phyloP scores from a whole-genome alignment of 75 land plant species.

The Selaginella tamariscina region DNA sequence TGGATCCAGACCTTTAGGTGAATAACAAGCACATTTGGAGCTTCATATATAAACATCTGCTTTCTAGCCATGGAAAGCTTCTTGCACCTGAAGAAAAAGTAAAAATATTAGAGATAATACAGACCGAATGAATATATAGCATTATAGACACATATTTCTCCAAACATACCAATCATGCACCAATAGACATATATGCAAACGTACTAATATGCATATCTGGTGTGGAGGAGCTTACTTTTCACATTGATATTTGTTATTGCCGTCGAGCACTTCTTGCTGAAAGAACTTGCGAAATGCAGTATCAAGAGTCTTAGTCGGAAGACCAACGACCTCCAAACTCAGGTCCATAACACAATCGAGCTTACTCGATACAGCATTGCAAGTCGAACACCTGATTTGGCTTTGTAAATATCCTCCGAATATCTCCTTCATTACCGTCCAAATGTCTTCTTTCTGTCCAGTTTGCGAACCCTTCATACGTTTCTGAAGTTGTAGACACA shows the following conservation, averaged over 20 bases:
- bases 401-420: slow-evolving; percentile 89
- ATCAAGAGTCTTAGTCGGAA: slow-evolving; percentile 39
- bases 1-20: slow-evolving; percentile 64
- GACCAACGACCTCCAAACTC: slow-evolving; percentile 61
- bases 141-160: no score
- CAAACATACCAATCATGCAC: no score
- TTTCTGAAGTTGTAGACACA: slow-evolving; percentile 55
- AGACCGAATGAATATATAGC: not conserved
- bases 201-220: no score
- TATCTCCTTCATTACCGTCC: slow-evolving; percentile 74
- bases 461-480: slow-evolving; percentile 13
- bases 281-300: slow-evolving; percentile 64
- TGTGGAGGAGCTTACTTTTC: slow-evolving; percentile 35
- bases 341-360: slow-evolving; percentile 91
- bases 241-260: slow-evolving; percentile 81
- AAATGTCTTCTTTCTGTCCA: slow-evolving; percentile 16
- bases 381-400: slow-evolving; percentile 77
- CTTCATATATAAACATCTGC: slow-evolving; percentile 76
- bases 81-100: slow-evolving; percentile 55
- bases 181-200: no score
- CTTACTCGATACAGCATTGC: slow-evolving; percentile 70
- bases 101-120: not conserved
- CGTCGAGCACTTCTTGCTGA: slow-evolving; percentile 84
- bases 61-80: slow-evolving; percentile 72
- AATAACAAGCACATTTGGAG: slow-evolving; percentile 94